phyloP scores from a whole-genome alignment of 768 basidiomycete genomes.

The Mycena capillaripes region DNA sequence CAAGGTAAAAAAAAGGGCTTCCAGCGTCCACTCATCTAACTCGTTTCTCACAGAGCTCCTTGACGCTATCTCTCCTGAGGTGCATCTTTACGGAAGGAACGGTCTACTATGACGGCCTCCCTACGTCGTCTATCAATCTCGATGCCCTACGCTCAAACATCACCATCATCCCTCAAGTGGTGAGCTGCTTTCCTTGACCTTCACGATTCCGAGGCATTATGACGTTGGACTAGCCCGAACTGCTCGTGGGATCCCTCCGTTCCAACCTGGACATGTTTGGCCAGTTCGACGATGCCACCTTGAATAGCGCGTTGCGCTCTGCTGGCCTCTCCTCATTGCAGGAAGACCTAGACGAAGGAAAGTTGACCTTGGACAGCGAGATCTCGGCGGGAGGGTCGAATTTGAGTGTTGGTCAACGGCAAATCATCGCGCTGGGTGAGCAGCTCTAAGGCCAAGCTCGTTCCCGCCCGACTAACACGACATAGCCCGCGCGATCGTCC shows the following conservation, averaged over 20 bases:
- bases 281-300: slow-evolving; percentile 53
- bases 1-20: slow-evolving; percentile 21
- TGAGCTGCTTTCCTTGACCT: background rate
- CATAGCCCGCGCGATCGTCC: slow-evolving; percentile 21
- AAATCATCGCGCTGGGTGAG: slow-evolving; percentile 56
- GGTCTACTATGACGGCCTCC: slow-evolving; percentile 59
- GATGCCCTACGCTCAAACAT: slow-evolving; percentile 59
- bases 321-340: slow-evolving; percentile 41
- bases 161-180: slow-evolving; percentile 57
- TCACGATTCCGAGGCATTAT: background rate
- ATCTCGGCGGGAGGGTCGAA: slow-evolving; percentile 21
- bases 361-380: slow-evolving; percentile 22
- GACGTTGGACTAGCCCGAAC: slow-evolving; percentile 46
- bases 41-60: slow-evolving; percentile 47
- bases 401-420: slow-evolving; percentile 38
- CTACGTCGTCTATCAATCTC: slow-evolving; percentile 56
- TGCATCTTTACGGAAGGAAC: slow-evolving; percentile 49
- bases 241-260: slow-evolving; percentile 56
- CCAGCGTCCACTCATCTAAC: background rate
- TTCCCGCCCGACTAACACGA: slow-evolving; percentile 46
- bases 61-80: slow-evolving; percentile 55
- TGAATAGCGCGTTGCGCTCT: slow-evolving; percentile 47
- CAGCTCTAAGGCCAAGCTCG: slow-evolving; percentile 38
- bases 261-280: slow-evolving; percentile 59
- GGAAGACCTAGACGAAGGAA: slow-evolving; percentile 13